Evolutionary conservation across 345 rosid genomes (phyloP).

Genomic region (Eucalyptus fibrosa): DNA sequence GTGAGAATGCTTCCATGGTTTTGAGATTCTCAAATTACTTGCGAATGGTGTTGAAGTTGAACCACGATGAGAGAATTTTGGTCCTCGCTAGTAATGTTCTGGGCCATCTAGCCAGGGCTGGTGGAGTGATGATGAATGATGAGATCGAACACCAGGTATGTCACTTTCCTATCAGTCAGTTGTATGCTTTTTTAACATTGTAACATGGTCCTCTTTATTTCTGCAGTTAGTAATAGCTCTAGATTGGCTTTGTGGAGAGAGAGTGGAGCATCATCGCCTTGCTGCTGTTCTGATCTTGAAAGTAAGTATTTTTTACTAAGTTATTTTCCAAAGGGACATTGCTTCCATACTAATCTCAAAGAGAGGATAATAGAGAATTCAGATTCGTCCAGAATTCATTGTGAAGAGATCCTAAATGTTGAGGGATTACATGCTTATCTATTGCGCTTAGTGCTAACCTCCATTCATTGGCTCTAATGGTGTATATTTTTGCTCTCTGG

Average conservation of each 20-base stretch:
- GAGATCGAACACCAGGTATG: constrained; percentile 92
- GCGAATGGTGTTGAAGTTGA: constrained; percentile 64
- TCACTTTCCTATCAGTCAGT: not conserved
- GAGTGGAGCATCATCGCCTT: constrained; percentile 79
- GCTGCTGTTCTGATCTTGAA: constrained; percentile 90
- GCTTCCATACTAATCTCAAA: not conserved
- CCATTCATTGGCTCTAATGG: not conserved
- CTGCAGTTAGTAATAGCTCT: constrained; percentile 75
- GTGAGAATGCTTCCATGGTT: constrained; percentile 93
- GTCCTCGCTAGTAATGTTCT: constrained; percentile 90
- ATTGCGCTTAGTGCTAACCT: not conserved
- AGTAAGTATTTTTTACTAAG: constrained; percentile 16
- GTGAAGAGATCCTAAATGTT: not conserved
- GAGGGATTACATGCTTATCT: not conserved
- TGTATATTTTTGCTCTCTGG: not conserved
- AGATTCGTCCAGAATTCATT: not conserved
- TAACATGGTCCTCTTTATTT: not conserved
- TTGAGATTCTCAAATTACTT: constrained; percentile 75
- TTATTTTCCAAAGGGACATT: not conserved
- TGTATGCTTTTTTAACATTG: not conserved
- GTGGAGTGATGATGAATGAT: constrained; percentile 97
- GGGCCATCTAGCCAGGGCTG: constrained; percentile 97
- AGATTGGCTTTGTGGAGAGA: constrained; percentile 83
- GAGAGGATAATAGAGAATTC: not conserved
- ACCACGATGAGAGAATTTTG: constrained; percentile 76